phyloP scores from a whole-genome alignment of 768 basidiomycete species.

The Naganishia kalamii region DNA sequence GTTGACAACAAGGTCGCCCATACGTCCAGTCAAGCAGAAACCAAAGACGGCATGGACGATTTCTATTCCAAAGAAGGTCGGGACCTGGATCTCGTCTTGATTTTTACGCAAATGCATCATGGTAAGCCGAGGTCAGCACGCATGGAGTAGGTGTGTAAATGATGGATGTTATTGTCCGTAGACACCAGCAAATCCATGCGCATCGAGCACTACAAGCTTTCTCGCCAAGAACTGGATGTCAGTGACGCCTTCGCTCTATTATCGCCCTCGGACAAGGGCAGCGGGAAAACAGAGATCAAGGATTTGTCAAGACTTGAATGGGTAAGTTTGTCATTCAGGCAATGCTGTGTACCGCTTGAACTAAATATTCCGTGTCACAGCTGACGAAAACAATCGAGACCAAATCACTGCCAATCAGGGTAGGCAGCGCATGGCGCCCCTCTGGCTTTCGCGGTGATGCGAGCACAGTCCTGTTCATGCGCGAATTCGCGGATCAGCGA shows the following conservation, averaged over 20 bases:
- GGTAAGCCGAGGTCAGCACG: not conserved
- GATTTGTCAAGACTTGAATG: slow-evolving; percentile 12
- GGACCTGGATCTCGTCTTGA: not conserved
- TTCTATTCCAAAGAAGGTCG: not conserved
- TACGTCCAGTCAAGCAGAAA: not conserved
- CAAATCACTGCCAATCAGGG: not conserved
- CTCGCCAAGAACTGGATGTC: not conserved
- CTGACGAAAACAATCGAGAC: not conserved
- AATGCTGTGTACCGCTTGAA: not conserved
- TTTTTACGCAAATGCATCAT: not conserved
- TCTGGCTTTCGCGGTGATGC: no score
- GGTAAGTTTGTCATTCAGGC: not conserved
- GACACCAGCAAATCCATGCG: not conserved
- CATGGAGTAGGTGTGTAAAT: not conserved
- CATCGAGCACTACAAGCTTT: not conserved
- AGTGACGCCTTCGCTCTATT: slow-evolving; percentile 16
- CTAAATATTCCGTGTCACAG: not conserved
- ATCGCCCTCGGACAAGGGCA: not conserved
- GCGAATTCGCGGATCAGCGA: not conserved
- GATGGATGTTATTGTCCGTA: not conserved
- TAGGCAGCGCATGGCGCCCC: no score
- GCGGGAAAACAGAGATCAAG: not conserved
- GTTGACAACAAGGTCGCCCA: not conserved
- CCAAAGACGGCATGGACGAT: not conserved
- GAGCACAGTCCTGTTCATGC: not conserved